Evolutionary conservation across 1,284 basidiomycete genomes (phyloP), one percentile per base, ranked within the genome.

Genomic region (Puccinia coronata): DNA sequence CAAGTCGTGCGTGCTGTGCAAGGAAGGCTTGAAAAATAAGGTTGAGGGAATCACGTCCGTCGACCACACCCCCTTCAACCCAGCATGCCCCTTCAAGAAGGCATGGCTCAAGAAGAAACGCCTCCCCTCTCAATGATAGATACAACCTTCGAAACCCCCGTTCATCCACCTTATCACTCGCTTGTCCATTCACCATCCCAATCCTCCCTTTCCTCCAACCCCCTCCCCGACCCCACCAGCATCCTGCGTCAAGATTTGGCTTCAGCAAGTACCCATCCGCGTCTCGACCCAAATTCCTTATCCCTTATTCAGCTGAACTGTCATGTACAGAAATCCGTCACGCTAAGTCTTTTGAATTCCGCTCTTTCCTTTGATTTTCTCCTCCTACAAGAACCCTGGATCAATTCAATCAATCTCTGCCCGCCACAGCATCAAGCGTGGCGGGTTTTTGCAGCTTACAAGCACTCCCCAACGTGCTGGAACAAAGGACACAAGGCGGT

Each of bases 351-450:
- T 0, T 28, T 69, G 0, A n/a, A 47, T 12, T 25, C 39, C 28
- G 6, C 36, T 16, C 5, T 28, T 28, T 25, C 11, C 0, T 69
- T 49, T 25, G 18, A 39, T 47, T 8, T 65, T 59, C 18, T 76
- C 11, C 2, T 76, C 0, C 47, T 76, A 9, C 74, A 76, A 31
- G 74, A 76, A 65, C 74, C 74, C 1, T 76, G 74, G 74, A 20
- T 65, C 11, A 63, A 76, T 18, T 31, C 74, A 5, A 20, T 61
- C 23, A 39, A 53, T 12, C n/a, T 63, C 5, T 5, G 6, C 23
- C 36, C 61, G 0, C 74, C 74, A 16, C 18, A 39, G 31, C 74
- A 76, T 25, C 20, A 8, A 41, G 74, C 34, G 0, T 76, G 74
- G 74, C 41, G 39, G 11, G 31, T 25, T 9, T 59, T 39, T n/a